These are phyloP conservation scores for Fusarium sublunatum DNA, from an alignment of 2,329 filamentous ascomycete genomes.

Conservation along the genomic window DNA sequence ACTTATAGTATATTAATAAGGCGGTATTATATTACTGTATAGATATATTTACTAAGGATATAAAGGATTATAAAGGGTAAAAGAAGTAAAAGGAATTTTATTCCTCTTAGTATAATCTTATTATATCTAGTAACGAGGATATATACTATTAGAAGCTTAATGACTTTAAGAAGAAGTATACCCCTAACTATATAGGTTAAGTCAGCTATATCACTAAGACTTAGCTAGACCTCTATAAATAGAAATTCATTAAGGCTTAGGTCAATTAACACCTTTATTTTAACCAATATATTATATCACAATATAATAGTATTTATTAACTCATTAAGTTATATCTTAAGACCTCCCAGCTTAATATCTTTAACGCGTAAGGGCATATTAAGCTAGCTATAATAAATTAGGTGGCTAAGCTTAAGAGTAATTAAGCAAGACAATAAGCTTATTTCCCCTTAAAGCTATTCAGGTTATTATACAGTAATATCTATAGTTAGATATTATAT, in stretches of 20 bases:
- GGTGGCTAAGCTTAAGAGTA: neutral
- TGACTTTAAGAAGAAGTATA: constrained; percentile 29
- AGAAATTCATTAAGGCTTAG: constrained; percentile 40
- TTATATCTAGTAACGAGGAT: constrained; percentile 27
- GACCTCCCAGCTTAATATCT: neutral
- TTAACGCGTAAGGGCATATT: constrained; percentile 3
- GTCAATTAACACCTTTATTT: constrained; percentile 39
- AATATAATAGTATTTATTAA: neutral
- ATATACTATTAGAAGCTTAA: constrained; percentile 32
- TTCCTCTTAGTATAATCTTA: constrained; percentile 33
- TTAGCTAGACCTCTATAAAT: constrained; percentile 38
- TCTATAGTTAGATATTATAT: constrained; percentile 1
- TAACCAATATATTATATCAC: constrained; percentile 20
- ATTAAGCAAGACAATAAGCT: neutral
- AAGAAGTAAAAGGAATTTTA: constrained; percentile 37
- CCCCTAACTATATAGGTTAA: constrained; percentile 20
- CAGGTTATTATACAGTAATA: neutral
- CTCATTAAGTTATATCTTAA: constrained; percentile 5
- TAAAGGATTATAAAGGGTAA: neutral
- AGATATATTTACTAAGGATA: constrained; percentile 2
- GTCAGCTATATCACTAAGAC: constrained; percentile 38
- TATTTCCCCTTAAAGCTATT: neutral
- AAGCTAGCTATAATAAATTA: constrained; percentile 4
- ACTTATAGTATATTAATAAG: neutral
- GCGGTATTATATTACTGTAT: constrained; percentile 16